A percentile compares a stretch with the other conserved stretches of the same genome.
These are phyloP conservation scores for Aspergillus arachidicola DNA, from an alignment of 2,329 filamentous ascomycete genomes.

Conservation along the genomic window DNA sequence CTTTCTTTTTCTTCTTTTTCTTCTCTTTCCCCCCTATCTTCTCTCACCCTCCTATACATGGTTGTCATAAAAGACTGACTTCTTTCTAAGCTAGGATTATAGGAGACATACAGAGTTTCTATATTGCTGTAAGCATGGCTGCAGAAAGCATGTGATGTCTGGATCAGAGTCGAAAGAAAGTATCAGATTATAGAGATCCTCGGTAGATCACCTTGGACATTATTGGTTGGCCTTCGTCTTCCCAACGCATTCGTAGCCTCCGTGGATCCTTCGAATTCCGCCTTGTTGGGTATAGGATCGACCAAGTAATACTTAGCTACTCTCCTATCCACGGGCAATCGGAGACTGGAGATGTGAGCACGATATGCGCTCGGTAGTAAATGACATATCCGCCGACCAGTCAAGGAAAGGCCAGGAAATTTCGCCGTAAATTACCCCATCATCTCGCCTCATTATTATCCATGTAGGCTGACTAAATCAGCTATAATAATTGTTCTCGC, in stretches of 20 bases:
- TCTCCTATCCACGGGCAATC: neutral
- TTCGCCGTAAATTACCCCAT: neutral
- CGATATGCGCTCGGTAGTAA: neutral
- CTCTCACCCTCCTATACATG: neutral
- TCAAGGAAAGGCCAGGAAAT: neutral
- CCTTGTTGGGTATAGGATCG: neutral
- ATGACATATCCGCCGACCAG: neutral
- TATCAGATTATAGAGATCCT: neutral
- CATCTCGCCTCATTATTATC: neutral
- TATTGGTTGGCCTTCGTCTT: neutral
- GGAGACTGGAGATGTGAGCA: neutral
- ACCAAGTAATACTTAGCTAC: neutral
- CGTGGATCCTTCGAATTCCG: neutral
- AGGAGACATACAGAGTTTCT: neutral
- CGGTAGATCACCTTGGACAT: neutral
- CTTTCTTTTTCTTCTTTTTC: neutral
- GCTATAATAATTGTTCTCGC: constrained; percentile 9
- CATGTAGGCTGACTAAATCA: neutral
- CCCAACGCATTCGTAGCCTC: neutral
- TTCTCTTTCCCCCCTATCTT: neutral
- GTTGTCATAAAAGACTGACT: neutral
- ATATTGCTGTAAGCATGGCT: neutral
- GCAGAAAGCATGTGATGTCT: neutral
- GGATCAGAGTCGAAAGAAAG: neutral
- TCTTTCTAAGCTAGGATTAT: neutral